Conservation (phyloP, 2,329 filamentous ascomycete genomes). For the Akanthomyces dipterigenus region DNA sequence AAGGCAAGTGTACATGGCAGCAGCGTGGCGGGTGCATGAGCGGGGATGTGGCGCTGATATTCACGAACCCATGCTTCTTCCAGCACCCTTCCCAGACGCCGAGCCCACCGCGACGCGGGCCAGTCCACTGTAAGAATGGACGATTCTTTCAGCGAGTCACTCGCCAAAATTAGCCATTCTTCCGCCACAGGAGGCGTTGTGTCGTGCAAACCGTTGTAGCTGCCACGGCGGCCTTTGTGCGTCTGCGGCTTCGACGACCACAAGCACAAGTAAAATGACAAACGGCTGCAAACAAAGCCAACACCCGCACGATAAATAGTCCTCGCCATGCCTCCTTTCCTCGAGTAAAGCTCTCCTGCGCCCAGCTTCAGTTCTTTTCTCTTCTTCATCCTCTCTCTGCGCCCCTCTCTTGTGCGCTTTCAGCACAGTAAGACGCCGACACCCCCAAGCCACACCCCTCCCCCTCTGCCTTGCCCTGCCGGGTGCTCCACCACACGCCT, state of each 20-base stretch:
- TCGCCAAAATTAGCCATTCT: neutral
- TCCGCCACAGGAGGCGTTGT: neutral
- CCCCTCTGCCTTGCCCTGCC: neutral
- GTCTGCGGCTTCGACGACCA: neutral
- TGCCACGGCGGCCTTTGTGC: neutral
- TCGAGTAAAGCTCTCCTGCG: neutral
- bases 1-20: neutral
- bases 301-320: neutral
- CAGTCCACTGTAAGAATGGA: neutral
- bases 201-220: neutral
- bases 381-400: neutral
- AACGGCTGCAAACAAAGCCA: neutral
- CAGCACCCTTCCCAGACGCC: neutral
- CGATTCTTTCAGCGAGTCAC: neutral
- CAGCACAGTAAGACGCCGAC: conserved; percentile 4
- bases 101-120: neutral
- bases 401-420: neutral
- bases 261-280: neutral
- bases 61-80: neutral
- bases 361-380: neutral
- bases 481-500: conserved; percentile 2
- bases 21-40: neutral
- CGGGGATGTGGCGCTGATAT: conserved; percentile 1
- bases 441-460: neutral
- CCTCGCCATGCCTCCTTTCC: neutral